Evolutionary conservation across 2,329 filamentous ascomycete genomes (phyloP), one percentile per base, ranked within the genome.

Genomic region (Scleromitrula shiraiana): DNA sequence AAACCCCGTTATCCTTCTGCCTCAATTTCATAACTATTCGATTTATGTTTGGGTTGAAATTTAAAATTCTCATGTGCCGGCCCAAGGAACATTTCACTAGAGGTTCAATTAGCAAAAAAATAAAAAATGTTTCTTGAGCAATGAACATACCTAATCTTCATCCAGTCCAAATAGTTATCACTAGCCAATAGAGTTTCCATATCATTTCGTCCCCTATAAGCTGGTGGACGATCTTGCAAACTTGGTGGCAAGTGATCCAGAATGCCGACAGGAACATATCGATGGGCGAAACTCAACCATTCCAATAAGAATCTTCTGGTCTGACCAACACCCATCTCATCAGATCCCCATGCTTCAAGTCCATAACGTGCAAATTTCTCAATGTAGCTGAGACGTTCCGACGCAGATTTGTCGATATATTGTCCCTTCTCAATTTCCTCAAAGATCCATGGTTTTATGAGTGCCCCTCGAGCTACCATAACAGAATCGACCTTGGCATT

Each of bases 381-480:
- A 29, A 98, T 73, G 61, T 95, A 89, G 29, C 72, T 70, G 24
- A 98, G 77, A 50, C 93, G 85, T 71, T 98, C 91, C 5, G 82
- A 77, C 2, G 91, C 85, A 3, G 87, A 88, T 68, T 98, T 98
- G 72, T 98, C 93, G 32, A 98, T 78, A 64, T 97, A 96, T 67
- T 97, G 93, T 5, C 86, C 85, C 53, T 82, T 78, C 57, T 87
- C 80, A 47, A 98, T 97, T 68, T 98, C 93, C 67, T 98, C 93
- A 63, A 97, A 98, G 53, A 98, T 74, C 93, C 93, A 98, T 1
- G 93, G 93, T 70, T 98, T 98, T 69, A 97, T 88, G 50, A 98
- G 77, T 8, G 93, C 93, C 49, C 93, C 93, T 52, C 93, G 86
- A n/a, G 83, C 93, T 52, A 97, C 81, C 93, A 98, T 97, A 63